Base-by-base conservation (phyloP, 176 grass and related monocot genomes). In the Aegilops speltoides region DNA sequence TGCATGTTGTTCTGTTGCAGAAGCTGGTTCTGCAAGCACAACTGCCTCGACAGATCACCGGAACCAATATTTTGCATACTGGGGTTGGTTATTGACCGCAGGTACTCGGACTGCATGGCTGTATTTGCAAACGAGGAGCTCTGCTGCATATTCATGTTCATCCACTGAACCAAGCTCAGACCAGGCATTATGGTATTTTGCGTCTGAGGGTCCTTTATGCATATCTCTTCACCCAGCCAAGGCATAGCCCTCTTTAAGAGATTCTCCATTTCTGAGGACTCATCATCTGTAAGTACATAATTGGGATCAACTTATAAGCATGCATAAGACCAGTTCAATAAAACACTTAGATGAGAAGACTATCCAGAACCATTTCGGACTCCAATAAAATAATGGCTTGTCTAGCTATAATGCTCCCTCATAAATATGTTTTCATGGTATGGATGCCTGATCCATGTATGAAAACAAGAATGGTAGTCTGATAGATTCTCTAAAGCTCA, bases 121-220 rank as follows among this genome's bases (percentile, higher is more conserved):
- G 88, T 85, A 85, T 89, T 92, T 23, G 31, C 82, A 70, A 95
- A 87, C 14, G 93, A 88, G 32, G 93, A 88, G 76, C 85, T 91
- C 79, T 96, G 91, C 67, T 96, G 94, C 91, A 96, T 91, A 66
- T 91, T 96, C 89, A 96, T 93, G 82, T 89, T 96, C 94, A 96
- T 96, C 94, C 94, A 96, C 62, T 96, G 94, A 83, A 96, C 94
- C 71, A 96, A 88, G 63, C 94, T 96, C 83, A 96, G 81, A 31
- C 94, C 94, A 66, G 94, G 94, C 94, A 96, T 93, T 82, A 91
- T 50, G 6, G 89, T 93, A 52, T 86, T 93, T 57, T 96, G 94
- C 0, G 94, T 96, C 88, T 96, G 94, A 50, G 91, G 76, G 28
- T 96, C 94, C 91, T 96, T 96, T 86, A 93, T 93, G 80, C 94